Conservation (phyloP, 805 yeast genomes). For the Starmerella apicola region DNA sequence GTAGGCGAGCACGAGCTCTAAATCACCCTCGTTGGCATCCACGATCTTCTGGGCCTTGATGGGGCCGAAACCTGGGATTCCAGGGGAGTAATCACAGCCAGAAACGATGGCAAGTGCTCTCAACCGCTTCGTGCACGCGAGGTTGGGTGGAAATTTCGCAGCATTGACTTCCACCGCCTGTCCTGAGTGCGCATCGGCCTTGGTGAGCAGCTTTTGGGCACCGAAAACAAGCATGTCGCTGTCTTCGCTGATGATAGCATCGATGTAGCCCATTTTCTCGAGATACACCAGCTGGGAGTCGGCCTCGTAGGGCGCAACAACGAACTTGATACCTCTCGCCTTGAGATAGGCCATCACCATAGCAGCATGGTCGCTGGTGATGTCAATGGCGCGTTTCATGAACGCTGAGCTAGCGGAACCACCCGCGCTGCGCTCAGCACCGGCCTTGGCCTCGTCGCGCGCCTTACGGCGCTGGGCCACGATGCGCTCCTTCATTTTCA, state of each 20-base stretch:
- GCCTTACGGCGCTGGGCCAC: constrained; percentile 49
- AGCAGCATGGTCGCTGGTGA: constrained; percentile 86
- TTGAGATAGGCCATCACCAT: constrained; percentile 55
- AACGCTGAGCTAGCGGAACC: background rate
- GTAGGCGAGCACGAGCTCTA: constrained; percentile 45
- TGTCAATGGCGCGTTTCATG: constrained; percentile 47
- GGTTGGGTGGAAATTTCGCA: constrained; percentile 29
- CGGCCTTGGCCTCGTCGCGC: constrained; percentile 40
- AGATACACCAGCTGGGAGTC: constrained; percentile 92
- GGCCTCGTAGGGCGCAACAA: constrained; percentile 98
- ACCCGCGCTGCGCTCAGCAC: background rate
- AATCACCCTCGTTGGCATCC: constrained; percentile 33
- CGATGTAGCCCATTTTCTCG: constrained; percentile 59
- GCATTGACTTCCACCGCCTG: constrained; percentile 58
- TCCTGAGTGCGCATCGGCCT: constrained; percentile 51
- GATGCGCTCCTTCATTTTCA: constrained; percentile 67
- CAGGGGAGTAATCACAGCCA: constrained; percentile 95
- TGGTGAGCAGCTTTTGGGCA: constrained; percentile 60
- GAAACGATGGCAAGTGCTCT: constrained; percentile 71
- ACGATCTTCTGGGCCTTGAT: constrained; percentile 59
- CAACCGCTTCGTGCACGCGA: constrained; percentile 30
- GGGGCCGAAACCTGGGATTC: constrained; percentile 70
- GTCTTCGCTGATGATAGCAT: constrained; percentile 86
- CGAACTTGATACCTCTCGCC: constrained; percentile 43
- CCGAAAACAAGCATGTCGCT: constrained; percentile 89